A percentile compares a stretch with the other conserved stretches of the same genome.
phyloP scores from a whole-genome alignment of 140 eudicot species.

The Stevia rebaudiana region DNA sequence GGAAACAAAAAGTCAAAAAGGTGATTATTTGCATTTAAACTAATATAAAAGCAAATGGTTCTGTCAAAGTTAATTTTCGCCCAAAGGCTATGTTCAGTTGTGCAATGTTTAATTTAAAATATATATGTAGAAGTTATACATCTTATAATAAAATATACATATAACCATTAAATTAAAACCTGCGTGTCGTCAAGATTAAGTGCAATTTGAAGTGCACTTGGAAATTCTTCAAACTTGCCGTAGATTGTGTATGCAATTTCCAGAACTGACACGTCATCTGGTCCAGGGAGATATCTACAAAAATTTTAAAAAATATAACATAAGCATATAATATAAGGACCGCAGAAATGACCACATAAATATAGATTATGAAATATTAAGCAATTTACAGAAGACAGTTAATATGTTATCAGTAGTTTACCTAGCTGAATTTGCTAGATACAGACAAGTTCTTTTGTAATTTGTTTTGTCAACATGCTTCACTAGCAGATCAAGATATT shows the following conservation, averaged over 20 bases:
- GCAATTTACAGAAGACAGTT: background rate
- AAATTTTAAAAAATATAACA: background rate
- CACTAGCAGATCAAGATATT: slow-evolving; percentile 74
- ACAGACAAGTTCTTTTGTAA: slow-evolving; percentile 72
- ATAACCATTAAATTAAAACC: slow-evolving; percentile 33
- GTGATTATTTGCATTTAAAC: background rate
- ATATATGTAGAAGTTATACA: no score
- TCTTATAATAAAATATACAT: no score
- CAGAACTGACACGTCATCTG: slow-evolving; percentile 82
- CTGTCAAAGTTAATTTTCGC: background rate
- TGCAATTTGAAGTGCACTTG: slow-evolving; percentile 86
- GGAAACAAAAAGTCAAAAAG: slow-evolving; percentile 8
- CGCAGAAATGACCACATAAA: background rate
- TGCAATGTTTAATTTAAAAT: background rate
- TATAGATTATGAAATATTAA: background rate
- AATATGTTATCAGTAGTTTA: slow-evolving; percentile 19
- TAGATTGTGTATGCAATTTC: slow-evolving; percentile 77
- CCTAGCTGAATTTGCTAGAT: slow-evolving; percentile 81
- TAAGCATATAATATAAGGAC: background rate
- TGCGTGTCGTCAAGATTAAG: slow-evolving; percentile 69
- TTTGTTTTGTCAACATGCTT: slow-evolving; percentile 74
- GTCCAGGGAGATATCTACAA: slow-evolving; percentile 90
- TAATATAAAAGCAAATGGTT: background rate
- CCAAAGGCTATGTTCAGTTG: background rate
- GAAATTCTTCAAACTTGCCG: slow-evolving; percentile 66